Evolutionary conservation across 1,284 basidiomycete species (phyloP).

Genomic region (Trametes polyzona): DNA sequence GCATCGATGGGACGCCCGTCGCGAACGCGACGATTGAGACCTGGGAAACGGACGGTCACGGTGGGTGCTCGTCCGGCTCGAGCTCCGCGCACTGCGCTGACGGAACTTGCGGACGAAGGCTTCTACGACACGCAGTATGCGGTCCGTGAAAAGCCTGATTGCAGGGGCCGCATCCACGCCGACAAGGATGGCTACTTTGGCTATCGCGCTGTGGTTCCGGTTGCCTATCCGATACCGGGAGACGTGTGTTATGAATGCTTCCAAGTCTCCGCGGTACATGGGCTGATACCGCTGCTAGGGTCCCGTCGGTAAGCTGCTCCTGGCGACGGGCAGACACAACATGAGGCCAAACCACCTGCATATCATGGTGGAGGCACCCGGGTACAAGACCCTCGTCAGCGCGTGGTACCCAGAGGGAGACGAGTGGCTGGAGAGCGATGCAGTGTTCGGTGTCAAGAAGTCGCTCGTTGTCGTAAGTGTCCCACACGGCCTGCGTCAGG

Average conservation of each 20-base stretch:
- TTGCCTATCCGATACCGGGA: constrained; percentile 79
- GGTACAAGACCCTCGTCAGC: constrained; percentile 75
- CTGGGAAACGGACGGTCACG: constrained; percentile 84
- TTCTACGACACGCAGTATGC: constrained; percentile 70
- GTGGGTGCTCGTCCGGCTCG: constrained; percentile 47
- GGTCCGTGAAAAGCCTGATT: constrained; percentile 67
- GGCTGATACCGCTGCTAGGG: constrained; percentile 48
- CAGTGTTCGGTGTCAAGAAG: constrained; percentile 81
- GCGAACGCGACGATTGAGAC: constrained; percentile 74
- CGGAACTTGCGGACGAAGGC: constrained; percentile 38
- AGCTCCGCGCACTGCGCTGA: neutral
- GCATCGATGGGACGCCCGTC: constrained; percentile 71
- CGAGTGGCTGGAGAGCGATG: constrained; percentile 65
- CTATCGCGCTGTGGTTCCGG: constrained; percentile 80
- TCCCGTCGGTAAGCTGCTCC: constrained; percentile 70
- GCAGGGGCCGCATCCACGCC: constrained; percentile 71
- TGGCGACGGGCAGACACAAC: constrained; percentile 68
- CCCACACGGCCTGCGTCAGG: constrained; percentile 27
- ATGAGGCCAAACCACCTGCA: constrained; percentile 84
- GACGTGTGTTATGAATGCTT: constrained; percentile 49
- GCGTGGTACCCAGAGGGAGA: constrained; percentile 79
- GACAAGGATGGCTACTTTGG: constrained; percentile 69
- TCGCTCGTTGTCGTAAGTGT: constrained; percentile 57
- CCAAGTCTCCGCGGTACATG: constrained; percentile 7
- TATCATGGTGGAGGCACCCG: constrained; percentile 69